These are phyloP conservation scores for Hamamelis virginiana DNA, from an alignment of 164 flowering plant genomes.

Conservation along the genomic window DNA sequence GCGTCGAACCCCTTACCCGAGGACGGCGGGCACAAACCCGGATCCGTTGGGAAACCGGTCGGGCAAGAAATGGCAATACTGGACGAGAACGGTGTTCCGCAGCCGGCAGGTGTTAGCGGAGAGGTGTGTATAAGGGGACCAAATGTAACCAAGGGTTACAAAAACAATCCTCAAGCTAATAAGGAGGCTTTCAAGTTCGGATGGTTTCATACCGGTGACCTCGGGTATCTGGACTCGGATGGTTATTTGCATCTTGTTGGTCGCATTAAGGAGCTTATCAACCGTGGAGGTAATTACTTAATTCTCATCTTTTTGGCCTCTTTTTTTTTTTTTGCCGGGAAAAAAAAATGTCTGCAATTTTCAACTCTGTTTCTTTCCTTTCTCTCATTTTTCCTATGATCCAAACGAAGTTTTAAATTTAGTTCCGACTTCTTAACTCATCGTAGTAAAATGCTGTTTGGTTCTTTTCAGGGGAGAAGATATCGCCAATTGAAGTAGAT, in stretches of 20 bases:
- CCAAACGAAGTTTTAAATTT: no score
- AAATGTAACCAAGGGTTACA: conserved; percentile 86
- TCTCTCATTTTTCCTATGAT: no score
- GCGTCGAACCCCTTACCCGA: conserved; percentile 78
- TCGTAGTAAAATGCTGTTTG: no score
- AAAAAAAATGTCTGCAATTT: neutral
- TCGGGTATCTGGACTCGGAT: conserved; percentile 74
- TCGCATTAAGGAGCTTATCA: conserved; percentile 93
- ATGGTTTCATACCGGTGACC: conserved; percentile 96
- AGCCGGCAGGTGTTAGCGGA: conserved; percentile 44
- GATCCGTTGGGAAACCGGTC: conserved; percentile 89
- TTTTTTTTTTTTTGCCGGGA: neutral
- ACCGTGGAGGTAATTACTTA: conserved; percentile 82
- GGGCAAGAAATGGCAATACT: conserved; percentile 85
- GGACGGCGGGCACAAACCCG: conserved; percentile 66
- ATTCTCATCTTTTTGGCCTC: no score
- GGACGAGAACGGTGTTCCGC: conserved; percentile 58
- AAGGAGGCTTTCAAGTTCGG: conserved; percentile 37
- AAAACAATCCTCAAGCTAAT: conserved; percentile 85
- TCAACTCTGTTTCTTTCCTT: no score
- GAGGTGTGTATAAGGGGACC: conserved; percentile 92
- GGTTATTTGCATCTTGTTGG: conserved; percentile 93
- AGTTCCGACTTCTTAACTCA: no score
- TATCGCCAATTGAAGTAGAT: conserved; percentile 92
- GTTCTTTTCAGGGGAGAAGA: conserved; percentile 64